Conservation (phyloP, 2,329 filamentous ascomycete species). For the Sporothrix brunneoviolacea region DNA sequence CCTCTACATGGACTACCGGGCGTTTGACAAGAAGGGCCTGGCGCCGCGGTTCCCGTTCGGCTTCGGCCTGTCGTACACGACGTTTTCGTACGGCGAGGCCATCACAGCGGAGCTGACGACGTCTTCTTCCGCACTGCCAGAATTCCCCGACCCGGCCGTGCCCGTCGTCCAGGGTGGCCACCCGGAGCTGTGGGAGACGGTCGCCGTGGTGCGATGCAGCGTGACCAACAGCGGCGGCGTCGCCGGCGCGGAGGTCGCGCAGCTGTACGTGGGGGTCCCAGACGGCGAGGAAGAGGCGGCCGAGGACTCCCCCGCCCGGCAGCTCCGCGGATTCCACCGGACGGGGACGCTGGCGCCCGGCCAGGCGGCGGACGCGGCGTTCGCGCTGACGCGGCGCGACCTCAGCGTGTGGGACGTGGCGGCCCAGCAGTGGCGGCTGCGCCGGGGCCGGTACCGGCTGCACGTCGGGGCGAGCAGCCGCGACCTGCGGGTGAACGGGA, state of each 20-base stretch:
- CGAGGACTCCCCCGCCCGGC: slow-evolving; percentile 26
- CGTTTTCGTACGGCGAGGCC: slow-evolving; percentile 50
- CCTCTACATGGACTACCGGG: slow-evolving; percentile 68
- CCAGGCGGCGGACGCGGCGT: slow-evolving; percentile 36
- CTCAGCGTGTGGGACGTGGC: slow-evolving; percentile 59
- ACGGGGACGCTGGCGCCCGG: slow-evolving; percentile 36
- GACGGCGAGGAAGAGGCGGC: not conserved
- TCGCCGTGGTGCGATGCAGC: slow-evolving; percentile 31
- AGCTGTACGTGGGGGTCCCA: slow-evolving; percentile 23
- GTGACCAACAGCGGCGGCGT: slow-evolving; percentile 35
- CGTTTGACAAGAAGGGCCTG: slow-evolving; percentile 57
- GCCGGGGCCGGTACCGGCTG: slow-evolving; percentile 33
- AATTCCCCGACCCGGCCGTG: slow-evolving; percentile 8
- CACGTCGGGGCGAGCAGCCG: slow-evolving; percentile 39
- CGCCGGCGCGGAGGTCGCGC: slow-evolving; percentile 21
- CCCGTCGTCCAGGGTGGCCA: slow-evolving; percentile 16
- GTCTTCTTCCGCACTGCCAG: slow-evolving; percentile 38
- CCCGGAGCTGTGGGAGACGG: slow-evolving; percentile 33
- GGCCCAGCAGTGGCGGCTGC: slow-evolving; percentile 53
- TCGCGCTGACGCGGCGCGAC: slow-evolving; percentile 55
- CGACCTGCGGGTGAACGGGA: slow-evolving; percentile 30
- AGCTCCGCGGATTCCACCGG: slow-evolving; percentile 62
- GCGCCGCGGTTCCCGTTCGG: slow-evolving; percentile 72
- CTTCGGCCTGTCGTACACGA: slow-evolving; percentile 69
- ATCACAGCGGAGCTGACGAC: slow-evolving; percentile 47